Conservation (phyloP, 176 grass and related monocot genomes). For the Zizania latifolia region DNA sequence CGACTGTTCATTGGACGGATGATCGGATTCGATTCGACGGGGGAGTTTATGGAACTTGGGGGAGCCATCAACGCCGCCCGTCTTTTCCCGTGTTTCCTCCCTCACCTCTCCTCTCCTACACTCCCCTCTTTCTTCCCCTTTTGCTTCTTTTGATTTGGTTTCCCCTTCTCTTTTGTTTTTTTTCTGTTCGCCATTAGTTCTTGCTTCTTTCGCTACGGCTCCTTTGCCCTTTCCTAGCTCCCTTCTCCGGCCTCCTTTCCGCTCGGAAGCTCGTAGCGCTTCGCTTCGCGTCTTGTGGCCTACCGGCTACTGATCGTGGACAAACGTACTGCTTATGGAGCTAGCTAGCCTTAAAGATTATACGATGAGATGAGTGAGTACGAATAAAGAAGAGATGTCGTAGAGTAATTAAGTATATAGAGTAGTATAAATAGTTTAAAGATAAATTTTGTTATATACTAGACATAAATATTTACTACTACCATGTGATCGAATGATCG, state of each 20-base stretch:
- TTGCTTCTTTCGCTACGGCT: constrained; percentile 31
- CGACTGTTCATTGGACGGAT: constrained; percentile 87
- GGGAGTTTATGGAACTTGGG: constrained; percentile 32
- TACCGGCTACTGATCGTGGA: constrained; percentile 30
- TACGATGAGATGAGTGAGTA: too few relatives aligned
- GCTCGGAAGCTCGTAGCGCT: constrained; percentile 1
- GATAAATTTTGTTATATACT: too few relatives aligned
- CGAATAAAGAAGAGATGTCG: too few relatives aligned
- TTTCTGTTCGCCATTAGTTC: neutral
- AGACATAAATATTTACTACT: too few relatives aligned
- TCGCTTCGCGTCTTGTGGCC: neutral
- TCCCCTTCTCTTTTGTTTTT: constrained; percentile 28
- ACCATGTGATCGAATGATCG: too few relatives aligned
- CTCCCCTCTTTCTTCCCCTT: constrained; percentile 39
- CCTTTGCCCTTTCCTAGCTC: constrained; percentile 24
- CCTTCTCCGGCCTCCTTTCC: neutral
- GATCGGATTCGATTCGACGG: constrained; percentile 67
- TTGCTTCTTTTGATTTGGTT: constrained; percentile 49
- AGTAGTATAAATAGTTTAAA: too few relatives aligned
- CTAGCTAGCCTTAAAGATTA: neutral
- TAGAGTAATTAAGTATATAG: too few relatives aligned
- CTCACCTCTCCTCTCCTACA: neutral
- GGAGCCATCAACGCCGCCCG: constrained; percentile 22
- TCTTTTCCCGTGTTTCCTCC: constrained; percentile 54
- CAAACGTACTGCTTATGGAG: constrained; percentile 21